These are phyloP conservation scores for Verbena officinalis DNA, from an alignment of 257 asterid genomes.

Conservation along the genomic window DNA sequence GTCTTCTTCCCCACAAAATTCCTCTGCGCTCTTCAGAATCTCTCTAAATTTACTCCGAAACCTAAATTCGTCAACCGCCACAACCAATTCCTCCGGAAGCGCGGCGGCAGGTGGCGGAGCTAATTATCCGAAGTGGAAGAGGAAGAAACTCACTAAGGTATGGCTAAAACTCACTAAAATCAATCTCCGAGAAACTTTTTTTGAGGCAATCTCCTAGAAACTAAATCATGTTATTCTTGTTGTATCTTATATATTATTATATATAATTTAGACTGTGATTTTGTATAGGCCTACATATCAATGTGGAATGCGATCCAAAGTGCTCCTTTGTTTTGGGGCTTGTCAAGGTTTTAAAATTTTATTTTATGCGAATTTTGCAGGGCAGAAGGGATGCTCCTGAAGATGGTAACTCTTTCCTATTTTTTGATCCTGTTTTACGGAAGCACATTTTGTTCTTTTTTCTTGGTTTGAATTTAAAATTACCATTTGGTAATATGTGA, in stretches of 20 bases:
- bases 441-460: not conserved
- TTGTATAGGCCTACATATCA: not conserved
- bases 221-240: not conserved
- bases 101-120: not conserved
- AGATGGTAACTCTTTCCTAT: not conserved
- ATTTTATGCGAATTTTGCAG: not conserved
- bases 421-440: not conserved
- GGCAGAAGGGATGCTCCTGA: not conserved
- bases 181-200: not conserved
- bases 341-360: not conserved
- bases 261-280: not conserved
- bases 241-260: not conserved
- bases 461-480: not conserved
- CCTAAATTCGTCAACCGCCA: not conserved
- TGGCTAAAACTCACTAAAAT: not conserved
- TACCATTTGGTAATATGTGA: not conserved
- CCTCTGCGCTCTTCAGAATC: constrained; percentile 7
- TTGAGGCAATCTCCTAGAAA: no score
- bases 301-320: not conserved
- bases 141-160: not conserved
- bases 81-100: not conserved
- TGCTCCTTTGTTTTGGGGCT: not conserved
- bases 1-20: not conserved
- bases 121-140: not conserved
- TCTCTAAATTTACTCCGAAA: not conserved